These are phyloP conservation scores for Colletotrichum australisinense DNA, from an alignment of 2,329 filamentous ascomycete genomes.

Conservation along the genomic window DNA sequence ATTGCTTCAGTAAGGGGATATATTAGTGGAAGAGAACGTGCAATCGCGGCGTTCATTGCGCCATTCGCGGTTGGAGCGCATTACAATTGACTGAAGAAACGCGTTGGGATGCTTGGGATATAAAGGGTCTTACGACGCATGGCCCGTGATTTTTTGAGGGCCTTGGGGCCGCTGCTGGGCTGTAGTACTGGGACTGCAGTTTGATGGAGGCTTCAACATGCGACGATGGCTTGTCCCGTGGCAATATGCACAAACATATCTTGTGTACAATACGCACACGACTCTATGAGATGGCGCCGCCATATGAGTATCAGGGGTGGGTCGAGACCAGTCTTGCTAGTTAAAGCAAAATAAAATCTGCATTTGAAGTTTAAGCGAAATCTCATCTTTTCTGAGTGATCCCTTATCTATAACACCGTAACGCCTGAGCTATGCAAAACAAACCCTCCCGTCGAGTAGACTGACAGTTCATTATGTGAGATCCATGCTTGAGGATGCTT, in stretches of 20 bases:
- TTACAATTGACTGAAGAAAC: constrained; percentile 15
- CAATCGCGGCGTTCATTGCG: constrained; percentile 3
- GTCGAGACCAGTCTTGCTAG: constrained; percentile 26
- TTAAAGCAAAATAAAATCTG: constrained; percentile 31
- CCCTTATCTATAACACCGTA: constrained; percentile 22
- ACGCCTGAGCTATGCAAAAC: constrained; percentile 36
- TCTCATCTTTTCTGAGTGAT: not conserved
- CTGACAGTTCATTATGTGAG: constrained; percentile 14
- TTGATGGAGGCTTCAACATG: constrained; percentile 11
- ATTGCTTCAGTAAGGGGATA: constrained; percentile 56
- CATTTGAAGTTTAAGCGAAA: constrained; percentile 33
- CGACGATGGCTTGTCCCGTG: constrained; percentile 7
- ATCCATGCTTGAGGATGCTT: constrained; percentile 36
- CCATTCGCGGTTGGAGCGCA: not conserved
- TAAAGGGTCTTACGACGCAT: constrained; percentile 4
- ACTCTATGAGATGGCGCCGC: constrained; percentile 15
- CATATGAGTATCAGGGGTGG: constrained; percentile 23
- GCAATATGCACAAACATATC: constrained; percentile 35
- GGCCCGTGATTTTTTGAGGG: constrained; percentile 30
- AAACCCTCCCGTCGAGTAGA: not conserved
- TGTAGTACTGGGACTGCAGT: constrained; percentile 32
- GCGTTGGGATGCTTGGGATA: constrained; percentile 23
- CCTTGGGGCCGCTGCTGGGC: constrained; percentile 14
- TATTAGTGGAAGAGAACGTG: not conserved
- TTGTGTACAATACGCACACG: constrained; percentile 31